These are phyloP conservation scores for Kwoniella sp. DNA, from an alignment of 768 basidiomycete genomes.

Conservation along the genomic window DNA sequence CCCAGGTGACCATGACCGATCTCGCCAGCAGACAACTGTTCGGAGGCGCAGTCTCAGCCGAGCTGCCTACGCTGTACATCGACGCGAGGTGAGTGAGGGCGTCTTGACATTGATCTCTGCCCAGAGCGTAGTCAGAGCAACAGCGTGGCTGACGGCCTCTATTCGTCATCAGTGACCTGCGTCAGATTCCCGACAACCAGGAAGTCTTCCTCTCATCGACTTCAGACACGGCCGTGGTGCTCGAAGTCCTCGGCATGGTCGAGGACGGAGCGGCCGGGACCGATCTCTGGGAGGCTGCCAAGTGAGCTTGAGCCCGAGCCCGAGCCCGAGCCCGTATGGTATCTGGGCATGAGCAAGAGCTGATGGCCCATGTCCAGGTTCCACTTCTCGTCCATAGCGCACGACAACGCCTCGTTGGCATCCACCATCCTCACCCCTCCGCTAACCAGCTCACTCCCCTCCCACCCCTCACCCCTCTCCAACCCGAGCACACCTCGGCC, in stretches of 20 bases:
- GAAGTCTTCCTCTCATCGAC: constrained; percentile 79
- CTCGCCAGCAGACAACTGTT: constrained; percentile 59
- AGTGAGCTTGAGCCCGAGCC: too few relatives aligned
- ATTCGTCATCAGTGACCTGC: constrained; percentile 61
- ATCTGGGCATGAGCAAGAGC: too few relatives aligned
- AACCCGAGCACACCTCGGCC: constrained; percentile 52
- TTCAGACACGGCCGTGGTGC: constrained; percentile 67
- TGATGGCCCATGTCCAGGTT: constrained; percentile 70
- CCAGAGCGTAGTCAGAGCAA: background rate
- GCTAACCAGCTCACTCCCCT: constrained; percentile 49
- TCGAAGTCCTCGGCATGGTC: constrained; percentile 79
- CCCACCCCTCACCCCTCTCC: constrained; percentile 29
- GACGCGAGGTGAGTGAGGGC: constrained; percentile 73
- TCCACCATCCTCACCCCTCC: constrained; percentile 52
- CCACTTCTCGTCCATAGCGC: constrained; percentile 83
- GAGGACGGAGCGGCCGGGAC: constrained; percentile 51
- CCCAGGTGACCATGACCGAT: constrained; percentile 4
- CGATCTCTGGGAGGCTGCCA: constrained; percentile 62
- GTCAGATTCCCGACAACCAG: constrained; percentile 90
- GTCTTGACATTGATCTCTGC: background rate
- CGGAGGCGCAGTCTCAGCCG: constrained; percentile 74
- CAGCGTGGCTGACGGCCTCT: background rate
- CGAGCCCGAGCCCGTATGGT: too few relatives aligned
- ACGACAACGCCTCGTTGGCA: constrained; percentile 74
- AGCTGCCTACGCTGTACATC: constrained; percentile 59